phyloP scores from a whole-genome alignment of 2,329 filamentous ascomycete genomes.

The Fusarium sp. region DNA sequence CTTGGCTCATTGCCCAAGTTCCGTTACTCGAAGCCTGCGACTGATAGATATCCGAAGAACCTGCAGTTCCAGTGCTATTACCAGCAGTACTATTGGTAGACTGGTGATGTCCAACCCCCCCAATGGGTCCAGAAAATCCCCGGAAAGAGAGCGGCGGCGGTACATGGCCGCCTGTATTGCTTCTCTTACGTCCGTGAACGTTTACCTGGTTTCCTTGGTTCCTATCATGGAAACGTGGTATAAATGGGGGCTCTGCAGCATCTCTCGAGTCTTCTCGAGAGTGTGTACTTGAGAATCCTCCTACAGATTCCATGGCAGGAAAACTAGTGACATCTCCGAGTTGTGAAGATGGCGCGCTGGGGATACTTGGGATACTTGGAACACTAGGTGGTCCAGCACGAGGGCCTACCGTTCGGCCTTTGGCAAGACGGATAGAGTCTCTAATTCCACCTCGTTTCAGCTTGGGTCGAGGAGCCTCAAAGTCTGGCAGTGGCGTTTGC shows the following conservation, averaged over 20 bases:
- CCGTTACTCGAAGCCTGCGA: slow-evolving; percentile 58
- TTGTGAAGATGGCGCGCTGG: slow-evolving; percentile 48
- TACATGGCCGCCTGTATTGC: slow-evolving; percentile 82
- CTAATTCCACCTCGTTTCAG: slow-evolving; percentile 69
- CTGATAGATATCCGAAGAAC: slow-evolving; percentile 68
- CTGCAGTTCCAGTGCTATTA: slow-evolving; percentile 64
- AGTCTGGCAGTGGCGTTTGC: slow-evolving; percentile 56
- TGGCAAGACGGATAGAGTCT: slow-evolving; percentile 89
- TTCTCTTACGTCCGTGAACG: slow-evolving; percentile 82
- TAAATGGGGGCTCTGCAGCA: slow-evolving; percentile 74
- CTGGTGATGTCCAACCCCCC: slow-evolving; percentile 53
- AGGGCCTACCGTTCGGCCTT: slow-evolving; percentile 64
- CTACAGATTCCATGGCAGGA: slow-evolving; percentile 52
- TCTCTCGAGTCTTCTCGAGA: slow-evolving; percentile 62
- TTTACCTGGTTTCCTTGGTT: slow-evolving; percentile 56
- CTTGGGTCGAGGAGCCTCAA: slow-evolving; percentile 58
- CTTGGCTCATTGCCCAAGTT: slow-evolving; percentile 56
- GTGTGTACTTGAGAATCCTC: slow-evolving; percentile 46
- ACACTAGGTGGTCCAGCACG: slow-evolving; percentile 61
- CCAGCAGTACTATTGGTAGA: slow-evolving; percentile 65
- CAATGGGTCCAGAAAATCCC: slow-evolving; percentile 72
- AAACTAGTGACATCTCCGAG: slow-evolving; percentile 49
- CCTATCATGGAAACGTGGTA: slow-evolving; percentile 73
- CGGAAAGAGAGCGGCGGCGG: slow-evolving; percentile 77
- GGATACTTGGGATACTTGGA: slow-evolving; percentile 57